Conservation (phyloP, 257 asterid genomes). For the Solanum piurae region DNA sequence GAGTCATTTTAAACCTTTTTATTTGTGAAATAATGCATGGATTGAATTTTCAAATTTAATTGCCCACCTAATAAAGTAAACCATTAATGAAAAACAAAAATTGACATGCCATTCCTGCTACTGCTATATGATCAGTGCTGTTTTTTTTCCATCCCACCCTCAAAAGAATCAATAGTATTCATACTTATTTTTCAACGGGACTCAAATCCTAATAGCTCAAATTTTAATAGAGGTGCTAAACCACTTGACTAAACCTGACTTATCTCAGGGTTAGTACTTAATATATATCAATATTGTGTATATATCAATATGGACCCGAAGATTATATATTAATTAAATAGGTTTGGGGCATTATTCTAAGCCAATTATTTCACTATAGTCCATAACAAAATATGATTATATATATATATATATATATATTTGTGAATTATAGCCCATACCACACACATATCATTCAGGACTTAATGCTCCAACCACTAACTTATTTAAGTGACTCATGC, state of each 20-base stretch:
- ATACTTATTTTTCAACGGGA: fast-evolving
- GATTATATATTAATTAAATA: too few relatives aligned
- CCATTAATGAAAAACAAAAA: neutral
- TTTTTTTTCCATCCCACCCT: neutral
- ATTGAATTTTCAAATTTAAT: neutral
- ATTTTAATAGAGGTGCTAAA: too few relatives aligned
- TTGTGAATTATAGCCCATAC: neutral
- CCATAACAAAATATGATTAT: neutral
- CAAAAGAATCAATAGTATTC: neutral
- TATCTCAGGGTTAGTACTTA: neutral
- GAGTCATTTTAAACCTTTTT: neutral
- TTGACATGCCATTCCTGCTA: neutral
- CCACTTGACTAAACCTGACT: neutral
- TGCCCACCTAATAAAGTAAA: neutral
- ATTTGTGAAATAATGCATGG: neutral
- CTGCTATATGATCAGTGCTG: neutral
- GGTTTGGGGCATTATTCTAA: neutral
- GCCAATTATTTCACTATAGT: neutral
- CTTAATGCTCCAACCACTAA: neutral
- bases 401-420: neutral
- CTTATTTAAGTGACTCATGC: neutral
- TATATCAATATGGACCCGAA: neutral
- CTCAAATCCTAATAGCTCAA: too few relatives aligned
- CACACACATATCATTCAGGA: neutral
- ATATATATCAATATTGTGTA: neutral